phyloP scores from a whole-genome alignment of 1,284 basidiomycete genomes.

The Ustilago bromivora region DNA sequence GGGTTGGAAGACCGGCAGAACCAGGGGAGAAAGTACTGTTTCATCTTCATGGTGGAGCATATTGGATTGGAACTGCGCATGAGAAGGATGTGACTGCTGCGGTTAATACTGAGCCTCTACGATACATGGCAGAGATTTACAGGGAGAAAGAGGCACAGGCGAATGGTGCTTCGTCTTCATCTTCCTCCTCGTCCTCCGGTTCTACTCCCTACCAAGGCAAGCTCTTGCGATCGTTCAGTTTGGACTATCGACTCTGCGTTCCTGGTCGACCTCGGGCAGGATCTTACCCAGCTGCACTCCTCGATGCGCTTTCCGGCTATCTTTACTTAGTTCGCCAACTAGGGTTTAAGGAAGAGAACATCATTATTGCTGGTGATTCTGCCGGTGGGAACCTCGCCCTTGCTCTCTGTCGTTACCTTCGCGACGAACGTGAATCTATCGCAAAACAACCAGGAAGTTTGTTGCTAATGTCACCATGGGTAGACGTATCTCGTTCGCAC shows the following conservation, averaged over 20 bases:
- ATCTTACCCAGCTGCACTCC: conserved; percentile 62
- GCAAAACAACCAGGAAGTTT: conserved; percentile 47
- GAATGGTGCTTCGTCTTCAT: not conserved
- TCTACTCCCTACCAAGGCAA: conserved; percentile 28
- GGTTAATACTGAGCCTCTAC: conserved; percentile 54
- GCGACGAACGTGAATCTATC: conserved; percentile 57
- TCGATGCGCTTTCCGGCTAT: conserved; percentile 64
- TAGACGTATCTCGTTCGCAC: conserved; percentile 66
- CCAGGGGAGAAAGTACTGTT: conserved; percentile 60
- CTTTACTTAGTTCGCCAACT: conserved; percentile 59
- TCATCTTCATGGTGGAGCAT: conserved; percentile 65
- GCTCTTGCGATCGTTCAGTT: conserved; percentile 56
- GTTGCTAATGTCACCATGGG: conserved; percentile 66
- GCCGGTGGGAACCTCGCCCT: conserved; percentile 80
- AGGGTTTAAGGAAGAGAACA: conserved; percentile 71
- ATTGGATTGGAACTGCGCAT: conserved; percentile 65
- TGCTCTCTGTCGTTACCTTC: conserved; percentile 71
- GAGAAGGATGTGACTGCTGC: conserved; percentile 59
- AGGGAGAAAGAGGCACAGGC: conserved; percentile 13
- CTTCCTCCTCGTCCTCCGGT: not conserved
- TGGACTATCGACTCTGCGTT: conserved; percentile 64
- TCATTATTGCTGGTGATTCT: conserved; percentile 78
- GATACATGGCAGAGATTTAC: conserved; percentile 54
- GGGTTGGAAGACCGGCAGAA: conserved; percentile 46
- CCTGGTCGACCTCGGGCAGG: conserved; percentile 54